Evolutionary conservation across 352 stramenopile species (phyloP), one percentile per base, ranked within the genome.

Genomic region (Phytopythium sindhum): DNA sequence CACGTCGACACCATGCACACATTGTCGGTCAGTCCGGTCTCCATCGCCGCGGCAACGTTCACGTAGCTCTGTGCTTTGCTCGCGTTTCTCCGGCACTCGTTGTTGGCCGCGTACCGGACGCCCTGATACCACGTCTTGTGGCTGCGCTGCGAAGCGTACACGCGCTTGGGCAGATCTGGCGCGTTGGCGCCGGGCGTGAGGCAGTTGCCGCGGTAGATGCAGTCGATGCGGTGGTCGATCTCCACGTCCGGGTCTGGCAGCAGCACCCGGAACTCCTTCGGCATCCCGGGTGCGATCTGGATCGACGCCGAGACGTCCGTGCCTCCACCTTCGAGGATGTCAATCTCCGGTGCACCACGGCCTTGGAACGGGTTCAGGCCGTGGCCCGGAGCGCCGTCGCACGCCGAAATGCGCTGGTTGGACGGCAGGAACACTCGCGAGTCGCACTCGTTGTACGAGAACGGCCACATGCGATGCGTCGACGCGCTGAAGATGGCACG

Each of bases 381-480:
- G 67, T 81, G 97, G 45, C 97, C 94, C 57, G 95, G 93, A 52
- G 83, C 66, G 15, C 64, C 51, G 61, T 98, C 91, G 63, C 95
- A 98, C 9, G 84, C 93, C 42, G 69, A 96, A 50, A 88, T 86
- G 26, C 75, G 72, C 67, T 88, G 78, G 57, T 84, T 81, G 28
- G 41, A 68, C 17, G 72, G 57, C 8, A 58, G 17, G 10, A 77
- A 70, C 2, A 45, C 39, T 21, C 79, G 50, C 1, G 68, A 55
- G 66, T 97, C 69, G 62, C 96, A 98, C 29, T 69, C 78, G 62
- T 97, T 73, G 69, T 97, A 98, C 39, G 80, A 97, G 85, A 95
- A 98, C 4, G 96, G 96, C 93, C 95, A 98, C 62, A 98, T 89
- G 68, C 90, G 86, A 58, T 97, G 94, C 7, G 90, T 97, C 0